Base-by-base conservation (phyloP, 768 basidiomycete genomes). In the Leucocoprinus birnbaumii region DNA sequence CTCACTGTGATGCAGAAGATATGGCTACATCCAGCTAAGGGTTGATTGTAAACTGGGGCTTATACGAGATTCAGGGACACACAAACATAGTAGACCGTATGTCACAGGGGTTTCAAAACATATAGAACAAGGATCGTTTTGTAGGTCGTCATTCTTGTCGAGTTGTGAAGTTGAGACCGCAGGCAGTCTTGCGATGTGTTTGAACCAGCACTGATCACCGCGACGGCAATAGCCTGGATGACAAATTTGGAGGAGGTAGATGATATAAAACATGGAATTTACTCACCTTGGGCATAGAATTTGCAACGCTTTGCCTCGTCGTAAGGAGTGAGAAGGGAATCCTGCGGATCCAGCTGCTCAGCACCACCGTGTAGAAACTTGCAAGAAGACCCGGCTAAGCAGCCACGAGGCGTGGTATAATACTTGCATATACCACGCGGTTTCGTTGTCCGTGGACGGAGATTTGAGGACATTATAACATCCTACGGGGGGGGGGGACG, bases 171-270 rank as follows among this genome's bases (percentile, higher is more conserved):
- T 57, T n/a, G 53, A 50, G 27, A 53, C 62, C n/a, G 48, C 44
- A 22, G 60, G 50, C 42, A 63, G 66, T 25, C 71, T 61, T 41
- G 55, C 42, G 50, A 68, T 72, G 63, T 93, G 90, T 27, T 72
- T 66, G 68, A 91, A 93, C 91, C 90, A 91, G 65, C 91, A 93
- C 31, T 70, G 67, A 43, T 81, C 81, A 11, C 87, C 89, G 27
- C 80, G 74, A 59, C 77, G 82, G 64, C 91, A 92, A 66, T 79
- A 88, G 0, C 91, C 90, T 89, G 52, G 11, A n/a, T 5, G 11
- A 11, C 11, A 31, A 31, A 31, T 5, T 31, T 31, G 11, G 5
- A 11, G 11, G 45, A 24, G 4, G 21, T 25, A 9, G 24, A 6
- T 5, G 22, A 56, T 26, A 52, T 47, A 48, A 50, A 53, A 27